Evolutionary conservation across 495 filamentous ascomycete genomes (phyloP).

Genomic region (Glonium stellatum): DNA sequence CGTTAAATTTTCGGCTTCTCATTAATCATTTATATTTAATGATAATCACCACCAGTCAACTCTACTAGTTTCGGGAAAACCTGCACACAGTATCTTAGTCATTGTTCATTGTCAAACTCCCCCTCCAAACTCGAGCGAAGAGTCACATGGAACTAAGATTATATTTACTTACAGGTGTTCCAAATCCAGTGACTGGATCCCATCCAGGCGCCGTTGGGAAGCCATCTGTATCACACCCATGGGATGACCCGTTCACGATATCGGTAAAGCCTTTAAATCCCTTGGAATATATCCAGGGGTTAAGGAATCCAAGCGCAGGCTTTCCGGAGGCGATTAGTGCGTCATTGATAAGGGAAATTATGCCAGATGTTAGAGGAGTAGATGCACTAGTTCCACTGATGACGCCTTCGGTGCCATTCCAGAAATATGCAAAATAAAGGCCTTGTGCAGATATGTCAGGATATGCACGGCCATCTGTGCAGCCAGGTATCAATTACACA

Average conservation of each 20-base stretch:
- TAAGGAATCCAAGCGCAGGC: slow-evolving; percentile 37
- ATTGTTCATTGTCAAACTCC: not conserved
- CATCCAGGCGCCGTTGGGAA: slow-evolving; percentile 34
- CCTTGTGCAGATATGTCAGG: slow-evolving; percentile 37
- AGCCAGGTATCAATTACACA: too few species aligned
- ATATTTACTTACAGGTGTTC: slow-evolving; percentile 26
- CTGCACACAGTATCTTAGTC: not conserved
- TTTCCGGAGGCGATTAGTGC: slow-evolving; percentile 31
- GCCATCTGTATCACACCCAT: slow-evolving; percentile 32
- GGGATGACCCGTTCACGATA: slow-evolving; percentile 28
- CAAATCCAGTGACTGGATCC: slow-evolving; percentile 37
- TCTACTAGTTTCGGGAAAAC: not conserved
- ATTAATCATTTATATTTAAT: too few species aligned
- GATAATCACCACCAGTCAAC: not conserved
- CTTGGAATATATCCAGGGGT: slow-evolving; percentile 36
- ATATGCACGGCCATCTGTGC: slow-evolving; percentile 32
- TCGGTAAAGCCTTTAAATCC: slow-evolving; percentile 35
- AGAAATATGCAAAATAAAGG: slow-evolving; percentile 31
- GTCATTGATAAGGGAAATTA: slow-evolving; percentile 38
- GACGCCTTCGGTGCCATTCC: slow-evolving; percentile 27
- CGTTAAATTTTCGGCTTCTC: too few species aligned
- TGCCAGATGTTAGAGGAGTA: slow-evolving; percentile 28
- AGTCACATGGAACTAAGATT: not conserved
- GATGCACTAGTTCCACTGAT: slow-evolving; percentile 38
- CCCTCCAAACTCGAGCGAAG: not conserved